Percentiles rank a stretch among this genome's conserved stretches.
phyloP scores from a whole-genome alignment of 1,284 basidiomycete species.

The Ceratorhiza oryzae-sativae region DNA sequence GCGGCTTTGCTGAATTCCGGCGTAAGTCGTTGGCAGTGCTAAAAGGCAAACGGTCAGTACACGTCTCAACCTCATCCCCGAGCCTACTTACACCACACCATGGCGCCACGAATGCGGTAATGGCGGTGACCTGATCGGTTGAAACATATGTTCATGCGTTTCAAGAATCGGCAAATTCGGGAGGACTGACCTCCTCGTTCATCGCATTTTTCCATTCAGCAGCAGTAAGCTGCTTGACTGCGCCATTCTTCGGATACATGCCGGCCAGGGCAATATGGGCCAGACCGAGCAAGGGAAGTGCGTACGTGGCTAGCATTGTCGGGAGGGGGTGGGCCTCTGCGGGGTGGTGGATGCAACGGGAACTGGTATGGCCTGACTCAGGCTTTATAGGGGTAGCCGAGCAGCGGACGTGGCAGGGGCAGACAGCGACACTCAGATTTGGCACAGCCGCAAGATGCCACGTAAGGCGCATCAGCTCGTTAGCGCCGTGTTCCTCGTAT shows the following conservation, averaged over 20 bases:
- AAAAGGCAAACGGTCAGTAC: slow-evolving; percentile 26
- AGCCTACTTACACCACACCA: slow-evolving; percentile 78
- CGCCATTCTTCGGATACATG: slow-evolving; percentile 71
- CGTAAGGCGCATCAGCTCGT: slow-evolving; percentile 5
- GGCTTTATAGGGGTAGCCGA: slow-evolving; percentile 32
- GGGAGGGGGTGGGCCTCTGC: background rate
- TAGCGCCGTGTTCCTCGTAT: background rate
- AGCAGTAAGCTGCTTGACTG: slow-evolving; percentile 77
- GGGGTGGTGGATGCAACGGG: background rate
- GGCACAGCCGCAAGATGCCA: slow-evolving; percentile 33
- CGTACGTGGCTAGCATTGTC: slow-evolving; percentile 1
- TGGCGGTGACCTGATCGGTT: slow-evolving; percentile 64
- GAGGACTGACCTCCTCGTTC: slow-evolving; percentile 71
- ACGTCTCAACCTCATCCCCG: slow-evolving; percentile 6
- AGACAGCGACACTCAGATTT: background rate
- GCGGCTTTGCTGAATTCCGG: slow-evolving; percentile 89
- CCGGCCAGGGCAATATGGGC: slow-evolving; percentile 56
- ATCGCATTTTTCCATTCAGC: slow-evolving; percentile 77
- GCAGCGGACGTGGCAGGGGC: slow-evolving; percentile 12
- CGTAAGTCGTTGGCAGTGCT: slow-evolving; percentile 87
- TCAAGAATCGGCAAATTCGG: background rate
- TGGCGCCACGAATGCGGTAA: slow-evolving; percentile 89
- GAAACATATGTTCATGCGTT: slow-evolving; percentile 13
- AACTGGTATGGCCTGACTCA: background rate
- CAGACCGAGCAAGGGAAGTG: slow-evolving; percentile 14